Base-by-base conservation (phyloP, 441 rosid genomes). In the Geranium incanum region DNA sequence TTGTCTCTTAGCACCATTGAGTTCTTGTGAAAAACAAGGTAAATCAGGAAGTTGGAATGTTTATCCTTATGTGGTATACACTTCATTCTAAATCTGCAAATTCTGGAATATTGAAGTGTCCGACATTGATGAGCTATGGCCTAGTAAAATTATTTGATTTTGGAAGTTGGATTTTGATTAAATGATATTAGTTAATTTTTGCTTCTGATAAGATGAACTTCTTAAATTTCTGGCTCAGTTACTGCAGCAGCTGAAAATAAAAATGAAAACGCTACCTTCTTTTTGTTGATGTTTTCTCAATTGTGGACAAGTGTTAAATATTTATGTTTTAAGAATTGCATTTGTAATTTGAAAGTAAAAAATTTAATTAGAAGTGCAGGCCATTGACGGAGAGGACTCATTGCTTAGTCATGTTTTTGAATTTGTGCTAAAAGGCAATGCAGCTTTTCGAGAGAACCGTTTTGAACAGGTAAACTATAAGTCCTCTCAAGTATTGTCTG, bases 1-100 rank as follows among this genome's bases (percentile, higher is more conserved):
- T 21, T 21, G 21, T 59, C 21, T 62, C 6, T 74, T 39, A 39
- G n/a, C 76, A 71, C 50, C 36, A 2, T 64, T 68, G 70, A 67
- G 62, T 71, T 75, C 71, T 71, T 74, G 84, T 67, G 72, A 74
- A 76, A 79, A 71, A 50, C 82, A 67, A 81, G 55, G 84, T 57
- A 59, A 45, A 64, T 23, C 23, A 28, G 50, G 16, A 9, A 67
- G 59, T 11, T 68, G 16, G 18, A 45, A 33, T 70, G 57, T 21
- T 12, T 7, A 48, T 12, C 18, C 16, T 71, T 68, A 8, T 69
- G 63, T 74, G 28, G 71, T 59, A 36, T 68, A 12, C 16, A 68
- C 23, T 38, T 73, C 33, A 15, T 66, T 68, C 19, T 33, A 4
- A 12, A 52, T 70, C 13, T 7, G 12, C 4, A 33, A 41, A 5